Base-by-base conservation (phyloP, 2,329 filamentous ascomycete species). In the Cordyceps cateniannulata region DNA sequence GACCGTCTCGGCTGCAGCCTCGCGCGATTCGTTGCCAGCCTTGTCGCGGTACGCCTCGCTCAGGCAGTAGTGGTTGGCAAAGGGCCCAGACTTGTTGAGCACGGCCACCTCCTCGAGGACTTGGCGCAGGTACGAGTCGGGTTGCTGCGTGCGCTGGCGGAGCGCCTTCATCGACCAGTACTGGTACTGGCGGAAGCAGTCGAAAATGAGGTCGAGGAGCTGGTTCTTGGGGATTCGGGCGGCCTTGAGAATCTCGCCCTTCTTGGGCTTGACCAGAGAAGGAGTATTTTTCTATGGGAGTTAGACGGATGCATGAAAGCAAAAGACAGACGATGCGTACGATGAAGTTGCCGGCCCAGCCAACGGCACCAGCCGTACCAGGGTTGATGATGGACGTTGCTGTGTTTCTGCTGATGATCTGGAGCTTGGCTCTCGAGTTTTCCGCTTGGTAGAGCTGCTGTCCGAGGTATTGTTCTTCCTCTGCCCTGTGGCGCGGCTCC, bases 111-210 rank as follows among this genome's bases (percentile, higher is more conserved):
- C 86, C 64, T 93, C 89, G 66, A 99, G 77, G 1, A 87, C 88
- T 71, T 95, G 85, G 59, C 93, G 91, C 63, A 99, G 84, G 73
- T 93, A 98, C n/a, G 89, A 87, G 72, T 98, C 95, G 1, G 95
- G 95, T 75, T 99, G 95, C 62, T 87, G 84, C 44, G 96, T 84
- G 63, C 83, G 79, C 55, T 85, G 81, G 65, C 91, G 91, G 66
- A 99, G 83, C 5, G 89, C 85, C 70, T 91, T 93, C 81, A 98
- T 90, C n/a, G 89, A 87, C 93, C 93, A 99, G 75, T 95, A 98
- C 68, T 88, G 86, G 80, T 89, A 96, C 69, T 89, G 80, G 61
- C 87, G 85, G 85, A 97, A 99, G 71, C 87, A 89, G 53, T 83
- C 77, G 78, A 93, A 92, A 63, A 99, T 86, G 65, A 85, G 83